Evolutionary conservation across 768 basidiomycete species (phyloP).

Genomic region (Filobasidium floriforme): DNA sequence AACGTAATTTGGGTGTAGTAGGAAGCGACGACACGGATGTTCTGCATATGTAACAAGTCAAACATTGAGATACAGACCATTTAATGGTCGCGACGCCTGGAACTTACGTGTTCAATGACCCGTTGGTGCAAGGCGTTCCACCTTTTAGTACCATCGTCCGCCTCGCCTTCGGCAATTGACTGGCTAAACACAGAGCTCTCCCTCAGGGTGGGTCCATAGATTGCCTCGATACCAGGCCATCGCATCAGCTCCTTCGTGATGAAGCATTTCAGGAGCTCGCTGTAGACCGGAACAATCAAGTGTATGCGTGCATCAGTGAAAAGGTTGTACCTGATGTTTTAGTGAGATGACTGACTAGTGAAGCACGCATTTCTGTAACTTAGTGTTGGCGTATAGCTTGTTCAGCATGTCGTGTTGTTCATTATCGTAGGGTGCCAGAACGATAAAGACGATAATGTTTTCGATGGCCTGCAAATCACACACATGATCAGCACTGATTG

Average conservation of each 20-base stretch:
- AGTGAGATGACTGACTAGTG: constrained; percentile 58
- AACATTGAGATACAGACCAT: background rate
- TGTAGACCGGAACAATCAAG: constrained; percentile 41
- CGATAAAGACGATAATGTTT: constrained; percentile 87
- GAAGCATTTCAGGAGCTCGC: constrained; percentile 90
- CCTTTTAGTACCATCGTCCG: constrained; percentile 52
- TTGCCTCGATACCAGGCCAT: constrained; percentile 84
- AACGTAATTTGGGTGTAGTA: constrained; percentile 94
- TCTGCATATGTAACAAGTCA: constrained; percentile 51
- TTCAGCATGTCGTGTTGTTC: constrained; percentile 97
- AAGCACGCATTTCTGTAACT: constrained; percentile 68
- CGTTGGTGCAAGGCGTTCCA: constrained; percentile 95
- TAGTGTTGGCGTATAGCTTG: constrained; percentile 70
- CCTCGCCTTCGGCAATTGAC: constrained; percentile 31
- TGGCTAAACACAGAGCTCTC: constrained; percentile 71
- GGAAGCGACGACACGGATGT: constrained; percentile 84
- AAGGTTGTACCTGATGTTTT: too few relatives aligned
- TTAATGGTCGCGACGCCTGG: background rate
- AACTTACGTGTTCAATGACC: constrained; percentile 87
- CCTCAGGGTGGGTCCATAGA: constrained; percentile 77
- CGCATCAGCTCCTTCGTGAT: constrained; percentile 87
- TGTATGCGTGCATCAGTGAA: background rate
- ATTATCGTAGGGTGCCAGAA: constrained; percentile 88
- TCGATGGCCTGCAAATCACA: constrained; percentile 64
- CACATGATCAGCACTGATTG: background rate